These are phyloP conservation scores for Xylaria sp. DNA, from an alignment of 2,329 filamentous ascomycete genomes.

Conservation along the genomic window DNA sequence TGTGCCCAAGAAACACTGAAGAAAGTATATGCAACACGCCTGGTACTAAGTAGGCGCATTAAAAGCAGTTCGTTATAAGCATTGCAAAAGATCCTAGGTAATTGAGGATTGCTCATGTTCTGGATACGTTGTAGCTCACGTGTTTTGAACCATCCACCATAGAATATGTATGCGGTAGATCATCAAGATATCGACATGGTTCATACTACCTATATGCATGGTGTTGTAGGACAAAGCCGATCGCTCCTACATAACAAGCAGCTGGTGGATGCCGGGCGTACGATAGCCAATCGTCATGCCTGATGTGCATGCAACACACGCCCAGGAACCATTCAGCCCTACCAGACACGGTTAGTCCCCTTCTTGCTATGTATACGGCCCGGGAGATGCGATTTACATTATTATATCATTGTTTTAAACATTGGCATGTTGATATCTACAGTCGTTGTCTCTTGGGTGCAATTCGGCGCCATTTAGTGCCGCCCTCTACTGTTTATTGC, in stretches of 20 bases:
- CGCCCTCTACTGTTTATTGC: not conserved
- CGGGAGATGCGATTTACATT: slow-evolving; percentile 2
- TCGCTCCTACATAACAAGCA: slow-evolving; percentile 6
- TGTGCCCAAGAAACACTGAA: no score
- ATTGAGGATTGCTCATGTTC: no score
- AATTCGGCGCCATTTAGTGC: no score
- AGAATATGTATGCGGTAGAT: not conserved
- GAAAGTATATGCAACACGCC: no score
- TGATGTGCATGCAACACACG: slow-evolving; percentile 16
- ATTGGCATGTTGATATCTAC: not conserved
- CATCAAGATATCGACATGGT: slow-evolving; percentile 8
- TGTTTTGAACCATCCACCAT: not conserved
- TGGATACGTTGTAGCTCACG: not conserved
- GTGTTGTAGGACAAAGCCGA: slow-evolving; percentile 34
- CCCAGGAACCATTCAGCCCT: slow-evolving; percentile 35
- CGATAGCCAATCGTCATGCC: slow-evolving; percentile 37
- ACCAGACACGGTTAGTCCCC: slow-evolving; percentile 27
- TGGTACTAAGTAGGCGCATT: no score
- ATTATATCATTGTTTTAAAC: not conserved
- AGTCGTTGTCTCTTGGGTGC: not conserved
- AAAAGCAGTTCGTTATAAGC: no score
- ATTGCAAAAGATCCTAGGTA: no score
- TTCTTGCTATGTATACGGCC: not conserved
- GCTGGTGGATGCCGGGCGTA: slow-evolving; percentile 28
- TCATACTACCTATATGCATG: slow-evolving; percentile 12